Percentiles rank a stretch among this genome's conserved stretches.
Conservation (phyloP, 495 filamentous ascomycete genomes). For the Podospora pseudoanserina region DNA sequence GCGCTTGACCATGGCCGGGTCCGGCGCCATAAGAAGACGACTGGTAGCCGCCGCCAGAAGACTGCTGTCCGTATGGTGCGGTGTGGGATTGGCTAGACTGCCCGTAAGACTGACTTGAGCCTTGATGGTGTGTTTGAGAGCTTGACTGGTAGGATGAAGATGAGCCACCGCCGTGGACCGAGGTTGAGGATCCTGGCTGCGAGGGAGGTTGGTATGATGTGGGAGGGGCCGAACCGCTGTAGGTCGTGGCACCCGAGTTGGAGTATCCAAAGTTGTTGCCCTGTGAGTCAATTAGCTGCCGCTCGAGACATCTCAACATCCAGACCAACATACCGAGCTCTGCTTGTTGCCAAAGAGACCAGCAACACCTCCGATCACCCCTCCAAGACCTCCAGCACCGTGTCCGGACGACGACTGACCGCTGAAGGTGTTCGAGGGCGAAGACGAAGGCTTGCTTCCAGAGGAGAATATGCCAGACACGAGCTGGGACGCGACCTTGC, state of each 20-base stretch:
- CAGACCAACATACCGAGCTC: slow-evolving; percentile 26
- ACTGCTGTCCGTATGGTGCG: slow-evolving; percentile 19
- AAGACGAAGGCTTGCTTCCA: slow-evolving; percentile 36
- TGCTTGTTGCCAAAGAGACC: slow-evolving; percentile 42
- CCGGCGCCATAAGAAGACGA: slow-evolving; percentile 17
- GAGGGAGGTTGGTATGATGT: slow-evolving; percentile 27
- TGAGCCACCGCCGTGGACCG: not conserved
- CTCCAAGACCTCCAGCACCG: slow-evolving; percentile 37
- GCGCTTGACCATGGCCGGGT: slow-evolving; percentile 12
- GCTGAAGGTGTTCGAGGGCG: slow-evolving; percentile 37
- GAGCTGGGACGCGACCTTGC: slow-evolving; percentile 46
- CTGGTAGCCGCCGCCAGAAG: slow-evolving; percentile 11
- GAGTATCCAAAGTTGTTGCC: slow-evolving; percentile 51
- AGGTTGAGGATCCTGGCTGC: slow-evolving; percentile 18
- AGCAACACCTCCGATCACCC: slow-evolving; percentile 44
- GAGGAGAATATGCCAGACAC: slow-evolving; percentile 43
- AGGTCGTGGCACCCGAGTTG: slow-evolving; percentile 41
- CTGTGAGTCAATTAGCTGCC: slow-evolving; percentile 16
- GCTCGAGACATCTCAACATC: not conserved
- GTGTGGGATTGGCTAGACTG: slow-evolving; percentile 14
- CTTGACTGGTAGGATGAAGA: slow-evolving; percentile 14
- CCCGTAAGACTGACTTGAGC: not conserved
- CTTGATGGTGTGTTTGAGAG: slow-evolving; percentile 20
- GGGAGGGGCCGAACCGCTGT: slow-evolving; percentile 49
- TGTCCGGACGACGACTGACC: slow-evolving; percentile 28